Conservation (phyloP, 2,329 filamentous ascomycete species). For the Penicillium sp. region DNA sequence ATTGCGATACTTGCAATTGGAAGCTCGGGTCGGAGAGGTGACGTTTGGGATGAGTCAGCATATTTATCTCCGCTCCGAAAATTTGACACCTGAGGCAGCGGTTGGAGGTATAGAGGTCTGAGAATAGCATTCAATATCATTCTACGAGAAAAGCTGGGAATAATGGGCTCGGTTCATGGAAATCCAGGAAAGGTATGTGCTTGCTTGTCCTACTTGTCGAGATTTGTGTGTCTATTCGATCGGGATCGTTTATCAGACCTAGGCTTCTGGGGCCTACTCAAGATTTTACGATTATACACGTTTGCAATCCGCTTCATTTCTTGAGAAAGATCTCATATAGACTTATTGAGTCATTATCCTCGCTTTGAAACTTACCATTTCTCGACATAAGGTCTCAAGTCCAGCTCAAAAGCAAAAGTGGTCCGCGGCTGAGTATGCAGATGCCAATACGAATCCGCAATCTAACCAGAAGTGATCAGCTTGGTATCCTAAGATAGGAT, state of each 20-base stretch:
- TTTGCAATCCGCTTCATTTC: not conserved
- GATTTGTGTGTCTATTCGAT: not conserved
- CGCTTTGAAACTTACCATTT: slow-evolving; percentile 58
- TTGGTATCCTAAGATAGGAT: not conserved
- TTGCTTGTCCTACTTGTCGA: not conserved
- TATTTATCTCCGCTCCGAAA: not conserved
- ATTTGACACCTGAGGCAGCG: not conserved
- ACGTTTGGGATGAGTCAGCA: slow-evolving; percentile 16
- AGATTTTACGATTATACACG: not conserved
- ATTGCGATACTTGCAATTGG: not conserved
- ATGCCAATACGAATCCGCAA: slow-evolving; percentile 81
- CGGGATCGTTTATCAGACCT: not conserved
- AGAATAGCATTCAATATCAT: not conserved
- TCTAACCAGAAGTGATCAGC: slow-evolving; percentile 47
- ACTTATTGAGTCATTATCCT: too few relatives aligned
- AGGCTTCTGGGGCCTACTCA: not conserved
- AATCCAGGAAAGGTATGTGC: not conserved
- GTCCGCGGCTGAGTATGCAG: slow-evolving; percentile 75
- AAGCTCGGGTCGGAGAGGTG: slow-evolving; percentile 4
- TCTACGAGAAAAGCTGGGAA: not conserved
- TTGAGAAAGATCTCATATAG: not conserved
- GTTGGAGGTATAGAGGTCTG: not conserved
- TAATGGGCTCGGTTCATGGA: not conserved
- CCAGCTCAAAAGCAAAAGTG: slow-evolving; percentile 75
- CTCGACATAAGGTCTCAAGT: slow-evolving; percentile 73